These are phyloP conservation scores for Paecilomyces sp. DNA, from an alignment of 2,329 filamentous ascomycete genomes.

Conservation along the genomic window DNA sequence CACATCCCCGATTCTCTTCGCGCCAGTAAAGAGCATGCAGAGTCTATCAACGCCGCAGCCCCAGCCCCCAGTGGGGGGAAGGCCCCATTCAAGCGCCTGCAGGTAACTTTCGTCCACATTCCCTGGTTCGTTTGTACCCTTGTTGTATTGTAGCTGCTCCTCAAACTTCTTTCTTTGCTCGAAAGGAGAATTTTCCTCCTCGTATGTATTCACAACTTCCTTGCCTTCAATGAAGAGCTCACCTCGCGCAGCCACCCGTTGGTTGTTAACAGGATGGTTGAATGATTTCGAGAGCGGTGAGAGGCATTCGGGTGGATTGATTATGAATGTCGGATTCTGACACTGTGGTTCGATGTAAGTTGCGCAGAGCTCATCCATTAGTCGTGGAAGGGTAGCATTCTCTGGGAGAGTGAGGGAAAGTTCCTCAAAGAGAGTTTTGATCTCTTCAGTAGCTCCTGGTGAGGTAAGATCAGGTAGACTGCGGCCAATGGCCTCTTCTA, in stretches of 20 bases:
- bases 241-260: constrained; percentile 70
- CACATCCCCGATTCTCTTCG: constrained; percentile 74
- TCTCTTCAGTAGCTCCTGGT: constrained; percentile 49
- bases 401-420: constrained; percentile 44
- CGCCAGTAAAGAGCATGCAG: constrained; percentile 81
- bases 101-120: constrained; percentile 73
- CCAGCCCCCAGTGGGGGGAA: constrained; percentile 97
- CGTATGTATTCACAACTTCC: constrained; percentile 94
- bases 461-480: constrained; percentile 57
- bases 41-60: constrained; percentile 87
- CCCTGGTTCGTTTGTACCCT: constrained; percentile 41
- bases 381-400: constrained; percentile 54
- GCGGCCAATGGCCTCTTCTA: constrained; percentile 62
- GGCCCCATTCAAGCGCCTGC: constrained; percentile 73
- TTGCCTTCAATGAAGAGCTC: constrained; percentile 75
- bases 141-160: constrained; percentile 45
- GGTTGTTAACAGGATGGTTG: constrained; percentile 57
- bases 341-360: constrained; percentile 74
- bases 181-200: constrained; percentile 91
- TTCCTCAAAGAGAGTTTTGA: constrained; percentile 50
- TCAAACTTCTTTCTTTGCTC: constrained; percentile 79
- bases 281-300: constrained; percentile 88
- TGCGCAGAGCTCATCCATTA: constrained; percentile 75
- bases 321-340: constrained; percentile 71
- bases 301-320: constrained; percentile 81